A percentile compares a stretch with the other conserved stretches of the same genome.
phyloP scores from a whole-genome alignment of 306 rosid species.

The Cyamopsis tetragonoloba region DNA sequence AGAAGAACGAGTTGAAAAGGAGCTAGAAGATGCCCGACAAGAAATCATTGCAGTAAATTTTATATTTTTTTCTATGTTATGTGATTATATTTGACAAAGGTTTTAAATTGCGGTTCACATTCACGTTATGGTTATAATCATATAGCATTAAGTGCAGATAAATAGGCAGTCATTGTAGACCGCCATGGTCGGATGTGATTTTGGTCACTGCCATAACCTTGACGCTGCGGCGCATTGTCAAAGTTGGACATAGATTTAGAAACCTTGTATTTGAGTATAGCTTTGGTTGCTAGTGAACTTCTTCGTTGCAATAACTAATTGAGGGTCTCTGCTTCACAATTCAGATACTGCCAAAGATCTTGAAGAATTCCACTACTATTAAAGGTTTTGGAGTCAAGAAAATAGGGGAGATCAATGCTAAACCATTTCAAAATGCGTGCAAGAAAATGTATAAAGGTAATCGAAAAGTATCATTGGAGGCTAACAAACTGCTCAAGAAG shows the following conservation, averaged over 20 bases:
- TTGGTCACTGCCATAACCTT: too few relatives aligned
- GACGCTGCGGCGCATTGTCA: too few relatives aligned
- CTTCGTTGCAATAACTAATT: neutral
- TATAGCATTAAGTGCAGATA: too few relatives aligned
- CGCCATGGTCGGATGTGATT: too few relatives aligned
- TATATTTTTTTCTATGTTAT: too few relatives aligned
- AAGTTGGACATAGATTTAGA: too few relatives aligned
- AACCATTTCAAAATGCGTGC: neutral
- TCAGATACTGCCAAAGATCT: neutral
- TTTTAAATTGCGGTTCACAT: too few relatives aligned
- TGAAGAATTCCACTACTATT: neutral
- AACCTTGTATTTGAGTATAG: neutral
- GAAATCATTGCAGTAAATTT: neutral
- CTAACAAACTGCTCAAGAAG: neutral
- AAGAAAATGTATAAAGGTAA: neutral
- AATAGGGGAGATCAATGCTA: neutral
- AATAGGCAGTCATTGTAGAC: too few relatives aligned
- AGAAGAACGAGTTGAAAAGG: neutral
- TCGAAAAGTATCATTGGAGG: neutral
- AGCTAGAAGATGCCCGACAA: neutral
- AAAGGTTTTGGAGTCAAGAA: slow-evolving; percentile 18
- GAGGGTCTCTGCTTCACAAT: neutral
- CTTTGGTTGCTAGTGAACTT: neutral
- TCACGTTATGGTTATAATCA: too few relatives aligned
- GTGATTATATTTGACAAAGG: too few relatives aligned